Evolutionary conservation across 2,329 filamentous ascomycete genomes (phyloP).

Genomic region (Aspergillus sp.): DNA sequence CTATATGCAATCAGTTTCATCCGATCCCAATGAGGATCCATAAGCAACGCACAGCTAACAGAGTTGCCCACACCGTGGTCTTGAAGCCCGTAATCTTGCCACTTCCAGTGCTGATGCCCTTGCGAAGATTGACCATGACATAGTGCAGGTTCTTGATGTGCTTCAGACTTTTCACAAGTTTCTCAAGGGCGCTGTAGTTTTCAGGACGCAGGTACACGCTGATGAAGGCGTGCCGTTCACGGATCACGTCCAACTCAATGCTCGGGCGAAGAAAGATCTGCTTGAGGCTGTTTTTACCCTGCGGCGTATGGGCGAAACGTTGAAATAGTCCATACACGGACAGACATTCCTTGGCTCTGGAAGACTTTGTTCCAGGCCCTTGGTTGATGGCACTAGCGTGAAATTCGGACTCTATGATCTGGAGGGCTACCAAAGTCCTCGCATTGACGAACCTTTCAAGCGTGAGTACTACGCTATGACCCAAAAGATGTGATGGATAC

Average conservation of each 20-base stretch:
- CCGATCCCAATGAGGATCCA: conserved; percentile 6
- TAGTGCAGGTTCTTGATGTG: conserved; percentile 74
- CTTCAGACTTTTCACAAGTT: conserved; percentile 61
- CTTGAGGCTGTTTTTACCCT: conserved; percentile 73
- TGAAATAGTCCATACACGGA: conserved; percentile 84
- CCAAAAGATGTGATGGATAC: conserved; percentile 12
- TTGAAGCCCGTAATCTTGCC: conserved; percentile 57
- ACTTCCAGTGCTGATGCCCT: conserved; percentile 64
- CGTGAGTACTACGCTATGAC: neutral
- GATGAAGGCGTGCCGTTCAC: conserved; percentile 69
- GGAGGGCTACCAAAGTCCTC: conserved; percentile 77
- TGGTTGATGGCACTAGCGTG: conserved; percentile 80
- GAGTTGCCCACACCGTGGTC: conserved; percentile 69
- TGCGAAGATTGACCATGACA: conserved; percentile 68
- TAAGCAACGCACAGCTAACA: conserved; percentile 51
- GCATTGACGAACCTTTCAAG: conserved; percentile 70
- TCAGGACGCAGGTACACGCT: conserved; percentile 64
- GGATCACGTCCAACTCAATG: conserved; percentile 65
- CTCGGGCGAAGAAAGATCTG: conserved; percentile 80
- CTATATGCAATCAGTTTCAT: conserved; percentile 27
- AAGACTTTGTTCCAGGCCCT: conserved; percentile 61
- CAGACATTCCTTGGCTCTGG: conserved; percentile 72
- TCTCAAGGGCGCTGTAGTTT: conserved; percentile 58
- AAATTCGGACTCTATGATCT: conserved; percentile 78
- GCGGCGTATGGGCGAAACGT: conserved; percentile 70